Evolutionary conservation across 805 yeast species (phyloP).

Genomic region (Hemisphaericaspora nanyangensis): DNA sequence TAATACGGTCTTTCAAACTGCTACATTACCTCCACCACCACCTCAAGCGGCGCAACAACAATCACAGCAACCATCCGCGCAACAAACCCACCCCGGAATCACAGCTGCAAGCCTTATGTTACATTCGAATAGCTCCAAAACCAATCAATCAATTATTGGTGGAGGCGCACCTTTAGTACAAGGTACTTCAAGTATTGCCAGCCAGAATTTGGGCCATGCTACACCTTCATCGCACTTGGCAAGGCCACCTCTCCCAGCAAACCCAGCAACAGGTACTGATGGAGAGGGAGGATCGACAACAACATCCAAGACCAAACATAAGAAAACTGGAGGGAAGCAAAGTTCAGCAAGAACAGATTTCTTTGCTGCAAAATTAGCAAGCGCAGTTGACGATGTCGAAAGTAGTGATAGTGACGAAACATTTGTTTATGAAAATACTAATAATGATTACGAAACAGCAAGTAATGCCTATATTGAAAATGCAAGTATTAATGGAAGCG

Average conservation of each 20-base stretch:
- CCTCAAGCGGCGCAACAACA: background rate
- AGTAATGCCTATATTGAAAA: slow-evolving; percentile 9
- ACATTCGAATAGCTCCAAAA: slow-evolving; percentile 6
- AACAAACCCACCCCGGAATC: too few species aligned
- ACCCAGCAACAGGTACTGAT: background rate
- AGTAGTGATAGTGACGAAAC: slow-evolving; percentile 91
- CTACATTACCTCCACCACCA: background rate
- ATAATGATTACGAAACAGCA: slow-evolving; percentile 20
- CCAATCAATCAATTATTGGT: background rate
- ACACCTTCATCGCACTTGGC: too few species aligned
- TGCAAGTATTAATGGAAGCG: slow-evolving; percentile 10
- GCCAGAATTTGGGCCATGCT: too few species aligned
- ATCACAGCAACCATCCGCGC: too few species aligned
- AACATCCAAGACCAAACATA: slow-evolving; percentile 18
- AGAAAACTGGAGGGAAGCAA: slow-evolving; percentile 38
- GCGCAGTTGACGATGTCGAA: slow-evolving; percentile 88
- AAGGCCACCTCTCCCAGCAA: slow-evolving; percentile 3
- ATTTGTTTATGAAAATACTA: slow-evolving; percentile 78
- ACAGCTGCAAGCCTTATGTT: slow-evolving; percentile 3
- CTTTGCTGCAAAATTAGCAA: slow-evolving; percentile 91
- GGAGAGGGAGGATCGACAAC: slow-evolving; percentile 1
- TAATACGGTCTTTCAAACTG: background rate
- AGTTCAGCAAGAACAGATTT: slow-evolving; percentile 81
- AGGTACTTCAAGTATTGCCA: too few species aligned
- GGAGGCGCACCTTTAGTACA: background rate